Conservation (phyloP, 768 basidiomycete genomes). For the Boletus bicolor region DNA sequence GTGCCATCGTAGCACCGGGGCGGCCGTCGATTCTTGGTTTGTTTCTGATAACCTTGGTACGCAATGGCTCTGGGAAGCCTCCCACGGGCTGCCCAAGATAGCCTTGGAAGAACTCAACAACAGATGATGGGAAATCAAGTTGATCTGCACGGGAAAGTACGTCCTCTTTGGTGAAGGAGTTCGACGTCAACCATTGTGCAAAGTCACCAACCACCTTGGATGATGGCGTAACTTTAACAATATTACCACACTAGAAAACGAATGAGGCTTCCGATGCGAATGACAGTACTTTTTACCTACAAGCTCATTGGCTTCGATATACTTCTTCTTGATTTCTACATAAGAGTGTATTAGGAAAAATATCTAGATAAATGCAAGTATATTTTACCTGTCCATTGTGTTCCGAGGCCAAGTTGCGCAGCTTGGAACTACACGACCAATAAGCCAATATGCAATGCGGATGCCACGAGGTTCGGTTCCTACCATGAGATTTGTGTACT, state of each 20-base stretch:
- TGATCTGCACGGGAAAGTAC: slow-evolving; percentile 82
- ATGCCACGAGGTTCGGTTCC: slow-evolving; percentile 22
- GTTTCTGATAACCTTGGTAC: slow-evolving; percentile 86
- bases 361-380: slow-evolving; percentile 5
- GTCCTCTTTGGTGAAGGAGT: slow-evolving; percentile 82
- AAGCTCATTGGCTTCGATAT: slow-evolving; percentile 95
- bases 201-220: slow-evolving; percentile 99
- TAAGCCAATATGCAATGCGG: slow-evolving; percentile 20
- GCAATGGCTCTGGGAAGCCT: slow-evolving; percentile 97
- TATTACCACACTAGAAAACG: slow-evolving; percentile 77
- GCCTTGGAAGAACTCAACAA: slow-evolving; percentile 99
- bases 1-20: slow-evolving; percentile 83
- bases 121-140: slow-evolving; percentile 96
- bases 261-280: slow-evolving; percentile 1
- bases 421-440: slow-evolving; percentile 82
- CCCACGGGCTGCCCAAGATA: slow-evolving; percentile 97
- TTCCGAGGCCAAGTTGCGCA: slow-evolving; percentile 91
- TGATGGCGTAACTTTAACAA: slow-evolving; percentile 99
- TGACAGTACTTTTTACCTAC: slow-evolving; percentile 43
- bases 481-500: slow-evolving; percentile 93
- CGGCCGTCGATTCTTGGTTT: slow-evolving; percentile 92
- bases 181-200: slow-evolving; percentile 99
- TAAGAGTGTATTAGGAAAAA: slow-evolving; percentile 2
- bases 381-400: slow-evolving; percentile 82
- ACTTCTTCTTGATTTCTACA: slow-evolving; percentile 94